Evolutionary conservation across 1,284 basidiomycete species (phyloP).

Genomic region (Ustilago xerochloae): DNA sequence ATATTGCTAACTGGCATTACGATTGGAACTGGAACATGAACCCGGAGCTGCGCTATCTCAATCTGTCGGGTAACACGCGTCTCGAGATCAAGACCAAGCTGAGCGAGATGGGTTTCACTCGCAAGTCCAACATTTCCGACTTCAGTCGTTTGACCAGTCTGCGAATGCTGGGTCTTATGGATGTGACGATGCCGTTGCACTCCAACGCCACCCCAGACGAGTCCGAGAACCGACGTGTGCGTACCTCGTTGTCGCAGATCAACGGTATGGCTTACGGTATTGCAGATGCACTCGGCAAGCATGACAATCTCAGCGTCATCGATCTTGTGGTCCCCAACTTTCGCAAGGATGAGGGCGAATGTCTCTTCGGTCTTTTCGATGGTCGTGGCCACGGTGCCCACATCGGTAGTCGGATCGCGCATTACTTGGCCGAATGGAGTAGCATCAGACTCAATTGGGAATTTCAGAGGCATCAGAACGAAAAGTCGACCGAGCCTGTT

Average conservation of each 20-base stretch:
- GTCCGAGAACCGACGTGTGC: conserved; percentile 87
- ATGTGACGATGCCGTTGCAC: conserved; percentile 79
- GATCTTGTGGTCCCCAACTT: conserved; percentile 93
- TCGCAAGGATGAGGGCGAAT: conserved; percentile 80
- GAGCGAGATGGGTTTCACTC: conserved; percentile 65
- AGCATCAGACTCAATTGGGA: conserved; percentile 57
- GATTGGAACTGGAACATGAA: conserved; percentile 99
- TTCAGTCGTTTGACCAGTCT: conserved; percentile 86
- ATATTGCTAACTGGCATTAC: conserved; percentile 98
- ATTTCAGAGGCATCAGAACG: conserved; percentile 46
- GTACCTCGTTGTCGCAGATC: conserved; percentile 89
- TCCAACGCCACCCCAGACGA: conserved; percentile 79
- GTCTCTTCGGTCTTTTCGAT: conserved; percentile 95
- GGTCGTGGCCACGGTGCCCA: conserved; percentile 71
- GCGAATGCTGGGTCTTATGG: conserved; percentile 93
- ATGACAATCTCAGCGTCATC: conserved; percentile 79
- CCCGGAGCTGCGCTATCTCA: conserved; percentile 87
- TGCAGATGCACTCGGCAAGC: conserved; percentile 85
- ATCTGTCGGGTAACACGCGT: conserved; percentile 86
- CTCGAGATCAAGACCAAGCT: conserved; percentile 81
- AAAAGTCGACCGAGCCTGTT: conserved; percentile 30
- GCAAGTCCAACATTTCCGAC: conserved; percentile 75
- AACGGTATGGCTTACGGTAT: conserved; percentile 97
- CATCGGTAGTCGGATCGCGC: conserved; percentile 74
- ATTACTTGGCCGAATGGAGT: conserved; percentile 59